Conservation (phyloP, 2,329 filamentous ascomycete species). For the Dothidotthia symphoricarpi region DNA sequence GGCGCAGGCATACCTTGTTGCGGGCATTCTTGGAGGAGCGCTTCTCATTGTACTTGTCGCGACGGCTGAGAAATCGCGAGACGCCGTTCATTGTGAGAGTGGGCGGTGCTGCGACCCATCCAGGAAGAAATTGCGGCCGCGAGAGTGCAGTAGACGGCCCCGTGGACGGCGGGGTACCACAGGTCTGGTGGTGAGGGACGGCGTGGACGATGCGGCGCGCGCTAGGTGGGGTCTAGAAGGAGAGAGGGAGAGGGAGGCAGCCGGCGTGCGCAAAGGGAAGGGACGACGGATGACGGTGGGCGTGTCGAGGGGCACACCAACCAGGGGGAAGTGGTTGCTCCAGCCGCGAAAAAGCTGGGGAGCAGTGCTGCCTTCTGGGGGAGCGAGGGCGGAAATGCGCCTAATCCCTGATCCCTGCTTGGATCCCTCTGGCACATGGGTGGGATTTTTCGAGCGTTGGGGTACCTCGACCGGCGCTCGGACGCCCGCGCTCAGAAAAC, state of each 20-base stretch:
- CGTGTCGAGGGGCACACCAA: too few species aligned
- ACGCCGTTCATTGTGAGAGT: conserved; percentile 48
- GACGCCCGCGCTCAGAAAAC: too few species aligned
- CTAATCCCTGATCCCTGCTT: too few species aligned
- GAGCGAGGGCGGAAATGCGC: too few species aligned
- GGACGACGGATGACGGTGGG: background rate
- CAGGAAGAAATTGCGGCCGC: conserved; percentile 12
- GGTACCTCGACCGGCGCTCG: too few species aligned
- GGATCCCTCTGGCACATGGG: too few species aligned
- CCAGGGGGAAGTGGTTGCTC: too few species aligned
- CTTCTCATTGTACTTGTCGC: conserved; percentile 56
- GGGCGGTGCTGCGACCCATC: conserved; percentile 15
- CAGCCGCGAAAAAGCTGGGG: too few species aligned
- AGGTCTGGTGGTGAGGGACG: conserved; percentile 9
- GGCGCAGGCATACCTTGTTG: conserved; percentile 34
- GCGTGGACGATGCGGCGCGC: conserved; percentile 10
- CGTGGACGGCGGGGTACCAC: conserved; percentile 16
- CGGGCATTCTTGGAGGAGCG: conserved; percentile 33
- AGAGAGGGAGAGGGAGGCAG: conserved; percentile 1
- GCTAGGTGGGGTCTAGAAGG: conserved; percentile 3
- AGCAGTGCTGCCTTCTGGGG: too few species aligned
- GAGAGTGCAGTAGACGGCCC: conserved; percentile 5
- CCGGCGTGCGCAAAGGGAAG: too few species aligned
- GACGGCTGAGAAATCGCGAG: conserved; percentile 68
- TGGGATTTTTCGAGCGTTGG: too few species aligned